These are phyloP conservation scores for Lactarius hatsudake DNA, from an alignment of 768 basidiomycete genomes.

Conservation along the genomic window DNA sequence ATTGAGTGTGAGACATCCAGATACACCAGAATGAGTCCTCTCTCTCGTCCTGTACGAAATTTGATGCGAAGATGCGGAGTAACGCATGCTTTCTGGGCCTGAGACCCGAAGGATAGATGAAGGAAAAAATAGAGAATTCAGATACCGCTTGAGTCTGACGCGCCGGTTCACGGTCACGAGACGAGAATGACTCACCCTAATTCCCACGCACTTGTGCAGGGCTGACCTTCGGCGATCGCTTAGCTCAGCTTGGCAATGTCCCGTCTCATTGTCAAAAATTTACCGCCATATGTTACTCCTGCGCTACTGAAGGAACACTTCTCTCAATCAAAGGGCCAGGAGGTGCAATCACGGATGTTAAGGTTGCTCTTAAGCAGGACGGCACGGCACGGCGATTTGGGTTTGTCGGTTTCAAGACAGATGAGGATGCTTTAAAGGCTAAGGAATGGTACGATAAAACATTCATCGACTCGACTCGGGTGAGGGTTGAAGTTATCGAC, in stretches of 20 bases:
- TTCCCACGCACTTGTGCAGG: slow-evolving; percentile 4
- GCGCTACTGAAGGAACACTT: slow-evolving; percentile 67
- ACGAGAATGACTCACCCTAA: slow-evolving; percentile 5
- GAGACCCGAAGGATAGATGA: neutral
- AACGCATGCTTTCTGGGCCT: slow-evolving; percentile 14
- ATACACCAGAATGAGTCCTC: neutral
- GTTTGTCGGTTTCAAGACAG: slow-evolving; percentile 86
- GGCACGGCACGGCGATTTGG: slow-evolving; percentile 86
- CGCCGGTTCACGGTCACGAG: slow-evolving; percentile 14
- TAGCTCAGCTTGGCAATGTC: slow-evolving; percentile 50
- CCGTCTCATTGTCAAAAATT: slow-evolving; percentile 78
- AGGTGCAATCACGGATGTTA: slow-evolving; percentile 81
- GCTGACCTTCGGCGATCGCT: neutral
- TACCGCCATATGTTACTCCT: slow-evolving; percentile 67
- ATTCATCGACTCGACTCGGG: slow-evolving; percentile 75
- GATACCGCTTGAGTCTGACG: neutral
- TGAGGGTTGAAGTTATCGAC: slow-evolving; percentile 74
- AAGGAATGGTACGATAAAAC: slow-evolving; percentile 83
- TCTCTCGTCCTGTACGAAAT: slow-evolving; percentile 20
- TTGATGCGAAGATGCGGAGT: slow-evolving; percentile 16
- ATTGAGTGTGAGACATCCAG: slow-evolving; percentile 13
- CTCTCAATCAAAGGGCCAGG: slow-evolving; percentile 51
- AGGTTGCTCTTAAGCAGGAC: slow-evolving; percentile 71
- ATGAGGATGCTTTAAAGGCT: slow-evolving; percentile 69
- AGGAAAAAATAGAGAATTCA: neutral